Evolutionary conservation across 1,139 yeast species (phyloP).

Genomic region (Lodderomyces margitis): DNA sequence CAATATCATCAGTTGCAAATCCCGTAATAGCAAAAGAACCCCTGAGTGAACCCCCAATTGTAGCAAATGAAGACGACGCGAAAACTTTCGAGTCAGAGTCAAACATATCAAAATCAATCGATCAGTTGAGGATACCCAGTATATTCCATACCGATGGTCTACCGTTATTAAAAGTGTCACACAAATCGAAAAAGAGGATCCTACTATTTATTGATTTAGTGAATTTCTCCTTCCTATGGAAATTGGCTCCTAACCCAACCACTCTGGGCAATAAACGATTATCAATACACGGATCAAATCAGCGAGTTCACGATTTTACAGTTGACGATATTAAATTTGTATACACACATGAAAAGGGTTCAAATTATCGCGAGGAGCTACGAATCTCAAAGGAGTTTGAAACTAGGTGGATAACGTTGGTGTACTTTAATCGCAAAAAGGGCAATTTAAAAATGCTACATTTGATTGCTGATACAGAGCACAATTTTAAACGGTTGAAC

Average conservation of each 20-base stretch:
- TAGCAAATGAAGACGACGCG: not conserved
- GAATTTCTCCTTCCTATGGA: slow-evolving; percentile 50
- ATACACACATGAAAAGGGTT: slow-evolving; percentile 67
- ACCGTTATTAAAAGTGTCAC: slow-evolving; percentile 62
- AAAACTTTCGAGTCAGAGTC: slow-evolving; percentile 11
- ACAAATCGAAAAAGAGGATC: slow-evolving; percentile 59
- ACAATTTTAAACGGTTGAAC: slow-evolving; percentile 58
- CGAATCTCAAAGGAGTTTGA: slow-evolving; percentile 67
- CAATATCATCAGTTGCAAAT: not conserved
- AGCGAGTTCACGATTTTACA: slow-evolving; percentile 45
- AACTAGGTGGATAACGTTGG: slow-evolving; percentile 75
- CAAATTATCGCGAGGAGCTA: slow-evolving; percentile 80
- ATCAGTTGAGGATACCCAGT: slow-evolving; percentile 19
- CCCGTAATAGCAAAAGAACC: not conserved
- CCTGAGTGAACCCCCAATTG: slow-evolving; percentile 1
- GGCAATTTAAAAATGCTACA: slow-evolving; percentile 62
- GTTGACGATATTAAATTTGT: slow-evolving; percentile 73
- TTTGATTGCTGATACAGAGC: slow-evolving; percentile 64
- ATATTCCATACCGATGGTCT: slow-evolving; percentile 43
- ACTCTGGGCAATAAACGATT: slow-evolving; percentile 9
- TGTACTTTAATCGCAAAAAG: slow-evolving; percentile 61
- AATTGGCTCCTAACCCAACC: slow-evolving; percentile 20
- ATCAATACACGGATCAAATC: slow-evolving; percentile 9
- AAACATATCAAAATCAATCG: slow-evolving; percentile 14
- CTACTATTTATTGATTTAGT: slow-evolving; percentile 32